Evolutionary conservation across 805 yeast species (phyloP).

Genomic region (Zygoascus ofunaensis): DNA sequence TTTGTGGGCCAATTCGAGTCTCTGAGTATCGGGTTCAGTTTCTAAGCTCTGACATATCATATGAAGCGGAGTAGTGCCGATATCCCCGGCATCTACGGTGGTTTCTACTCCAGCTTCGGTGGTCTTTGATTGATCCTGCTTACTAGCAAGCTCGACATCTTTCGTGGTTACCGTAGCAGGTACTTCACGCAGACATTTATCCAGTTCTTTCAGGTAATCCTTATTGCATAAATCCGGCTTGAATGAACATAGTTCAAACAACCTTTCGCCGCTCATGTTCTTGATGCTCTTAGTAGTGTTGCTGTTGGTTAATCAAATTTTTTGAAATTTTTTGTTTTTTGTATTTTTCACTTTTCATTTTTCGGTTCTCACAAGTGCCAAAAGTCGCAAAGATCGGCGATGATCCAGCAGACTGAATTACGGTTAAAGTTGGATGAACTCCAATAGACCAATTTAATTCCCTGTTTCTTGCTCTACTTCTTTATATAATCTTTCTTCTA

Average conservation of each 20-base stretch:
- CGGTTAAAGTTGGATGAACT: no score
- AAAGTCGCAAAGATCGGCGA: no score
- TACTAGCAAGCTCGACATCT: slow-evolving; percentile 41
- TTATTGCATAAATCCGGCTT: not conserved
- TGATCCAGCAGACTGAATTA: no score
- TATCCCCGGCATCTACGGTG: slow-evolving; percentile 23
- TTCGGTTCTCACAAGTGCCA: no score
- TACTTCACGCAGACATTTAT: slow-evolving; percentile 25
- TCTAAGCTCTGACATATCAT: slow-evolving; percentile 45
- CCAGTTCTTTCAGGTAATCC: not conserved
- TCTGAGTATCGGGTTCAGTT: slow-evolving; percentile 33
- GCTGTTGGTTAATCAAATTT: no score
- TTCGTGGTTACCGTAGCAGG: slow-evolving; percentile 79
- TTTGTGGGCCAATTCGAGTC: slow-evolving; percentile 36
- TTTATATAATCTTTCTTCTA: no score
- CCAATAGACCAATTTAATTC: no score
- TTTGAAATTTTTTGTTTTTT: no score
- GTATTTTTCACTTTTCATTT: no score
- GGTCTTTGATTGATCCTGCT: slow-evolving; percentile 6
- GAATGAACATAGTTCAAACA: slow-evolving; percentile 2
- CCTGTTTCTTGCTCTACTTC: no score
- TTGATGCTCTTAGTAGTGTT: not conserved
- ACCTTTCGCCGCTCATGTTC: not conserved
- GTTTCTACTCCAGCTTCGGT: slow-evolving; percentile 19
- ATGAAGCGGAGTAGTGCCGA: slow-evolving; percentile 76